phyloP scores from a whole-genome alignment of 2,329 filamentous ascomycete species.

The Alternaria panax region DNA sequence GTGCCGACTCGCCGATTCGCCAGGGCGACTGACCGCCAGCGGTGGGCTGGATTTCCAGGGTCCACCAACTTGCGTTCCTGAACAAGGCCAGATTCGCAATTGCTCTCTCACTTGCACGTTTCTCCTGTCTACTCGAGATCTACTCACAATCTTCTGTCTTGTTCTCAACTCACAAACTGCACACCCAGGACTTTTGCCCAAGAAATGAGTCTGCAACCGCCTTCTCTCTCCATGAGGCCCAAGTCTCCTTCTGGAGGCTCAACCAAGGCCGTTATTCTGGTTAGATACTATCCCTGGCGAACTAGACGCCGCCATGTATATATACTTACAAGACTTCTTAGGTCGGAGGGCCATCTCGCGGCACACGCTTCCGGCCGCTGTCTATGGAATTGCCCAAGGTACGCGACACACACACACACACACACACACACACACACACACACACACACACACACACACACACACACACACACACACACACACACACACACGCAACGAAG shows the following conservation, averaged over 20 bases:
- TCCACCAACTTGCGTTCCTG: conserved; percentile 34
- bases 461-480: too few species aligned
- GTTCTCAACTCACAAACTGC: neutral
- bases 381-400: conserved; percentile 97
- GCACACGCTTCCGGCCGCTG: conserved; percentile 92
- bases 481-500: too few species aligned
- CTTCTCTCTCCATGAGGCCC: conserved; percentile 46
- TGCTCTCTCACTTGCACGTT: conserved; percentile 25
- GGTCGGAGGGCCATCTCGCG: conserved; percentile 95
- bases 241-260: conserved; percentile 53
- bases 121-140: conserved; percentile 8
- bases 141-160: neutral
- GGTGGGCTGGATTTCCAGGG: conserved; percentile 31
- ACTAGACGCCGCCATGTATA: conserved; percentile 10
- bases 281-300: conserved; percentile 63
- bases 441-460: too few species aligned
- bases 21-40: conserved; percentile 35
- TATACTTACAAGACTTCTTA: conserved; percentile 55
- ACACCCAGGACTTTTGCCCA: conserved; percentile 7
- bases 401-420: too few species aligned
- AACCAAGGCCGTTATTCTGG: conserved; percentile 95
- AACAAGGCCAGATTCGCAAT: conserved; percentile 35
- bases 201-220: conserved; percentile 49
- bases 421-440: too few species aligned
- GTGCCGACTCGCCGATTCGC: conserved; percentile 22